Conservation (phyloP, 1,139 yeast species). For the Zygosaccharomyces pseudobailii region DNA sequence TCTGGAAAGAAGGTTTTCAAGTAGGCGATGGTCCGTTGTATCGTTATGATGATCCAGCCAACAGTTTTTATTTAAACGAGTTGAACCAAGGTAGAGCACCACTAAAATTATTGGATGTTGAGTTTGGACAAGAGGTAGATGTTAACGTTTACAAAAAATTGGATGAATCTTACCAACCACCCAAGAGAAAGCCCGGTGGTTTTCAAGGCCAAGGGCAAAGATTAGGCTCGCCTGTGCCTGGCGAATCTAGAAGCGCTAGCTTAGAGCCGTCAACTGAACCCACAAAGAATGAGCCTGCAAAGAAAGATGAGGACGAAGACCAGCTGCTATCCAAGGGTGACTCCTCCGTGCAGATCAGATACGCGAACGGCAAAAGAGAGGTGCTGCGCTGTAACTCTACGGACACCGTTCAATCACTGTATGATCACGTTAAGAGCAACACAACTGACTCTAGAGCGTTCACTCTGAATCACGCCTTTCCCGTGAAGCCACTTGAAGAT, state of each 20-base stretch:
- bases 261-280: constrained; percentile 16
- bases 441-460: constrained; percentile 49
- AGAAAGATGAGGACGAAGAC: constrained; percentile 16
- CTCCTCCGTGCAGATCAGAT: constrained; percentile 72
- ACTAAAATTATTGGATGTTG: constrained; percentile 72
- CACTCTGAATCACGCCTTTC: constrained; percentile 75
- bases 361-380: constrained; percentile 73
- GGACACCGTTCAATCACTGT: constrained; percentile 65
- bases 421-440: constrained; percentile 57
- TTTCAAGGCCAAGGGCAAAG: constrained; percentile 83
- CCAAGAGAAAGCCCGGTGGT: constrained; percentile 65
- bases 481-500: constrained; percentile 68
- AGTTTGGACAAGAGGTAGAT: constrained; percentile 92
- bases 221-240: constrained; percentile 85
- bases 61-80: constrained; percentile 69
- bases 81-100: constrained; percentile 93
- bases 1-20: constrained; percentile 95
- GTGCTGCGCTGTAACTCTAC: constrained; percentile 60
- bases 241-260: constrained; percentile 42
- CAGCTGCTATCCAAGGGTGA: constrained; percentile 50
- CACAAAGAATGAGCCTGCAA: constrained; percentile 14
- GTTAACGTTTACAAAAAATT: constrained; percentile 77
- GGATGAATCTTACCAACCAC: constrained; percentile 77
- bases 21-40: constrained; percentile 85
- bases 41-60: constrained; percentile 87